Evolutionary conservation across 306 rosid genomes (phyloP).

Genomic region (Rubus idaeus): DNA sequence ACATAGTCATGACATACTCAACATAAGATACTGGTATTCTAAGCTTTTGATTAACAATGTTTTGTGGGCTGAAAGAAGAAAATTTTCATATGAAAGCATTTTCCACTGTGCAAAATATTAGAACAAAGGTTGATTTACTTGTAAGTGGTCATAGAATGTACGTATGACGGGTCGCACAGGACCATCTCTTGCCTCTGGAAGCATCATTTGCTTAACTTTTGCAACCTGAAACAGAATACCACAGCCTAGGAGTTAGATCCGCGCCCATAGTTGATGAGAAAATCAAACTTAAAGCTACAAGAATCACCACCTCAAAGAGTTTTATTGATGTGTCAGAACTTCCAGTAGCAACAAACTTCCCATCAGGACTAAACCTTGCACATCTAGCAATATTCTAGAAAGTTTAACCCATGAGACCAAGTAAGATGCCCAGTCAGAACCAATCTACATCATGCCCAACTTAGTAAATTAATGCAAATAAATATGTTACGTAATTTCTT

Average conservation of each 20-base stretch:
- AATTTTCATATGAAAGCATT: neutral
- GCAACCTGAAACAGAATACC: constrained; percentile 58
- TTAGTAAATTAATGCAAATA: constrained; percentile 9
- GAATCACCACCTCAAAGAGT: constrained; percentile 74
- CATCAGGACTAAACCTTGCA: constrained; percentile 89
- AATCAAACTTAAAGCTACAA: neutral
- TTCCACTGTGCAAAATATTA: neutral
- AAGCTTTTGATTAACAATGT: neutral
- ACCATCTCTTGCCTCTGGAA: constrained; percentile 79
- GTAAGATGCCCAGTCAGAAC: constrained; percentile 15
- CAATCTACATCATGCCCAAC: constrained; percentile 8
- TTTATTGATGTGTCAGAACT: constrained; percentile 92
- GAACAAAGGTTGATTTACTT: constrained; percentile 38
- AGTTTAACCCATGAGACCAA: constrained; percentile 49
- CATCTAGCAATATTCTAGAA: constrained; percentile 95
- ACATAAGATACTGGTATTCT: neutral
- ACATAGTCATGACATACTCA: neutral
- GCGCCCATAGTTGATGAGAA: constrained; percentile 18
- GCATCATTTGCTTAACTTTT: constrained; percentile 82
- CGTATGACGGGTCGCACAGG: constrained; percentile 78
- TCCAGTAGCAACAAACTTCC: constrained; percentile 87
- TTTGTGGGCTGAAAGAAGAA: neutral
- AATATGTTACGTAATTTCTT: neutral
- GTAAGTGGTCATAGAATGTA: constrained; percentile 79
- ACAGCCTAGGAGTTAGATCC: constrained; percentile 20